Evolutionary conservation across 2,329 filamentous ascomycete genomes (phyloP).

Genomic region (Trichoderma sp.): DNA sequence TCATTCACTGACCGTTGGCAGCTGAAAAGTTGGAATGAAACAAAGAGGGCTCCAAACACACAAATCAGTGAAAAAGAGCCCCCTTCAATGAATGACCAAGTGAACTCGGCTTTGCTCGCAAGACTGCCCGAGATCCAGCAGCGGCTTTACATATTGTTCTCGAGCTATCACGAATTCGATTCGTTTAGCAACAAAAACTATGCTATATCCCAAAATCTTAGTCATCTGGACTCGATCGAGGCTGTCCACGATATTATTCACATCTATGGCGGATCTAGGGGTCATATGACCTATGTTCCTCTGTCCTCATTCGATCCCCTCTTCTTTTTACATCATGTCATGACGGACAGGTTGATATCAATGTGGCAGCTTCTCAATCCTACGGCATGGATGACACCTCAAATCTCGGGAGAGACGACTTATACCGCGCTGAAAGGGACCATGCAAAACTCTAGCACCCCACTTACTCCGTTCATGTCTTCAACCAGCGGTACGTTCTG

Average conservation of each 20-base stretch:
- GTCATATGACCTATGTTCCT: conserved; percentile 70
- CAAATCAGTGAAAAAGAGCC: conserved; percentile 35
- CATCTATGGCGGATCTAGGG: conserved; percentile 57
- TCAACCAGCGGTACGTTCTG: conserved; percentile 62
- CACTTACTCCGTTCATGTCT: conserved; percentile 68
- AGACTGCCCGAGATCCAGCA: conserved; percentile 58
- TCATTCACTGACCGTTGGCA: conserved; percentile 32
- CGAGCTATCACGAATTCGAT: conserved; percentile 67
- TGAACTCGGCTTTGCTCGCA: conserved; percentile 48
- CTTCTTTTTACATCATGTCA: conserved; percentile 76
- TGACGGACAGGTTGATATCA: conserved; percentile 73
- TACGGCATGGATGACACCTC: conserved; percentile 63
- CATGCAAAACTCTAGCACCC: conserved; percentile 55
- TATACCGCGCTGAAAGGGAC: conserved; percentile 61
- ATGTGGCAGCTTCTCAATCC: conserved; percentile 78
- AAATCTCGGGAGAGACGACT: conserved; percentile 56
- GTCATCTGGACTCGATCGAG: conserved; percentile 64
- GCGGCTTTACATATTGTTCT: conserved; percentile 67
- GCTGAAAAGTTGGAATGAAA: conserved; percentile 62
- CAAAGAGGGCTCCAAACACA: conserved; percentile 56
- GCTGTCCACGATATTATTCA: conserved; percentile 66
- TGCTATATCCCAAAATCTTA: conserved; percentile 50
- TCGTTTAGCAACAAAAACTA: conserved; percentile 70
- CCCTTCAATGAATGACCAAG: conserved; percentile 60
- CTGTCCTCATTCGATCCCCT: conserved; percentile 78